Evolutionary conservation across 2,329 filamentous ascomycete genomes (phyloP), one percentile per base, ranked within the genome.

Genomic region (Colletotrichum kahawae): DNA sequence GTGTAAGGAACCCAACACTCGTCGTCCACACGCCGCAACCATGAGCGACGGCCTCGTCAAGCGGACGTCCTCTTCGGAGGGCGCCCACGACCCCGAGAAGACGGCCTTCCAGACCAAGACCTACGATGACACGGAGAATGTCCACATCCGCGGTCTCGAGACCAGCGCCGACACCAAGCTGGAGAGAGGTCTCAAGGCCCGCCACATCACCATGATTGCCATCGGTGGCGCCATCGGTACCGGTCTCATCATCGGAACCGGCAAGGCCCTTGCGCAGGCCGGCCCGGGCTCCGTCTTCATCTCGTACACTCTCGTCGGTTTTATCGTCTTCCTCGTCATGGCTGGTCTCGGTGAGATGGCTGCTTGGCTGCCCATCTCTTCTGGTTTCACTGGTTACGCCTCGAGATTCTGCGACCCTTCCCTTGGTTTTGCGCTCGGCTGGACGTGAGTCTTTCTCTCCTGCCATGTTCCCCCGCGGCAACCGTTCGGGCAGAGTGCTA

Each of bases 281-380:
- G 88, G 88, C 1, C 93, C 93, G 65, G 93, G 87, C 24, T 91
- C 93, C 12, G 91, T 95, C 81, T 88, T 95, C 78, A 93, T 95
- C 82, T 92, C 92, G 12, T 95, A 95, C 84, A 88, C 90, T 48
- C 82, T 93, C 76, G 90, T 95, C 78, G 93, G 93, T 78, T 84
- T 93, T 62, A 84, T 97, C 75, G 95, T 96, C 78, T 97, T 92
- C 83, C 86, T 95, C 56, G 94, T 97, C 78, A 95, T 97, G 94
- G 92, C 92, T 73, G 93, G 91, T 71, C 90, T 97, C 5, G 95
- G 94, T 77, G 94, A 96, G 84, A 97, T 97, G 94, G 94, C 94
- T 10, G 91, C 94, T 67, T 97, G 94, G 93, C 84, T 97, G 38
- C 95, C 95, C 66, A 88, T 95, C 79, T 90, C 92, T 70, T 92